Percentiles rank a stretch among this genome's conserved stretches.
Evolutionary conservation across 2,329 filamentous ascomycete genomes (phyloP).

Genomic region (Ophiognomonia clavigignenti-juglandacearum): DNA sequence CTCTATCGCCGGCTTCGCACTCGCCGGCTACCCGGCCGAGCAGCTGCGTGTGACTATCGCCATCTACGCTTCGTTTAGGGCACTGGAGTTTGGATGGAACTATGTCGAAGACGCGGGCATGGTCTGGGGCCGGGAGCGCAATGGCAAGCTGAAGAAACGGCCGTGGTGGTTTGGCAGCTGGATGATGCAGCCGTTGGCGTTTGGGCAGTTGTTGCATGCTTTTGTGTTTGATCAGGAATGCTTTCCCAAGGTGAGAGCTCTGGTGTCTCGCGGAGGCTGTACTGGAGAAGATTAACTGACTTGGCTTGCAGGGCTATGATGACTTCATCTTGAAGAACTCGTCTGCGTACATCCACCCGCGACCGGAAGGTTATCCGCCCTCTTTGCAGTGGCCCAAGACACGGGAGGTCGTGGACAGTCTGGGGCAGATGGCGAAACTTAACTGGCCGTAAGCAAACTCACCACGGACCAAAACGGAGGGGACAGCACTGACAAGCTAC

Average conservation of each 20-base stretch:
- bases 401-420: slow-evolving; percentile 71
- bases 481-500: slow-evolving; percentile 17
- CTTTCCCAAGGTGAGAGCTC: slow-evolving; percentile 51
- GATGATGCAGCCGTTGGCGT: slow-evolving; percentile 72
- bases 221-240: slow-evolving; percentile 74
- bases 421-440: slow-evolving; percentile 75
- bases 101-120: slow-evolving; percentile 69
- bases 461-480: not conserved
- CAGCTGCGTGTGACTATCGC: slow-evolving; percentile 72
- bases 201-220: slow-evolving; percentile 72
- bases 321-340: slow-evolving; percentile 65
- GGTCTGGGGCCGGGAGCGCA: slow-evolving; percentile 55
- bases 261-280: not conserved
- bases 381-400: slow-evolving; percentile 69
- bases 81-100: slow-evolving; percentile 85
- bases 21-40: slow-evolving; percentile 66
- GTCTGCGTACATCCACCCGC: slow-evolving; percentile 69
- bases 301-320: slow-evolving; percentile 28
- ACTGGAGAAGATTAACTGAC: not conserved
- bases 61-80: slow-evolving; percentile 76
- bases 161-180: slow-evolving; percentile 85
- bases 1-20: slow-evolving; percentile 75
- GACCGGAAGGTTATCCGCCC: slow-evolving; percentile 64
- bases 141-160: slow-evolving; percentile 50
- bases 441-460: slow-evolving; percentile 72